These are phyloP conservation scores for Diaporthe amygdali DNA, from an alignment of 2,329 filamentous ascomycete species.

Conservation along the genomic window DNA sequence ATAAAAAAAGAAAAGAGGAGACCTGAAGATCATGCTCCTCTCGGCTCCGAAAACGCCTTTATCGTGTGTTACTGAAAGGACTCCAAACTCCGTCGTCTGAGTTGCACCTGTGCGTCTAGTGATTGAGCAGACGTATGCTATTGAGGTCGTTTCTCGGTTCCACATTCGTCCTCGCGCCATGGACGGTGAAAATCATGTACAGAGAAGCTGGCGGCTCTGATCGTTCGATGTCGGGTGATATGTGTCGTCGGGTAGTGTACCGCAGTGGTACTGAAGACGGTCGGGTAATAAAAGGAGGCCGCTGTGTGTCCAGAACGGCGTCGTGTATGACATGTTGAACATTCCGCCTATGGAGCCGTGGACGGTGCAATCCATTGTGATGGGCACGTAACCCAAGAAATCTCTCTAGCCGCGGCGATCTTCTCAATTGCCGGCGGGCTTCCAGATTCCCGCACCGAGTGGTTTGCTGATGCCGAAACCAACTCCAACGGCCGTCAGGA, in stretches of 20 bases:
- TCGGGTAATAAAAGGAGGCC: not conserved
- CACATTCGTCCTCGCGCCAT: not conserved
- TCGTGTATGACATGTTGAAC: not conserved
- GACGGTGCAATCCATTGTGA: not conserved
- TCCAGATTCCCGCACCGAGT: conserved; percentile 64
- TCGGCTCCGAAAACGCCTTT: conserved; percentile 18
- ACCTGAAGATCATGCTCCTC: not conserved
- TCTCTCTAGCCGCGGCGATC: not conserved
- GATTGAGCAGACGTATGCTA: conserved; percentile 8
- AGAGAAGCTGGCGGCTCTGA: conserved; percentile 18
- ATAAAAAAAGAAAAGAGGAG: conserved; percentile 4
- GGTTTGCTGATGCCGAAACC: conserved; percentile 68
- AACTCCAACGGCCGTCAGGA: conserved; percentile 60
- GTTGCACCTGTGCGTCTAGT: conserved; percentile 17
- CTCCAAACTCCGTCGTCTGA: conserved; percentile 17
- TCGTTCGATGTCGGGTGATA: not conserved
- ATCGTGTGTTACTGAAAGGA: conserved; percentile 15
- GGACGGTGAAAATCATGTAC: conserved; percentile 15
- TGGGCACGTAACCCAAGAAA: not conserved
- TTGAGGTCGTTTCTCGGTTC: not conserved
- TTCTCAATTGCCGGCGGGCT: conserved; percentile 37
- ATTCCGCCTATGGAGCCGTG: not conserved
- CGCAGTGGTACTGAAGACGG: not conserved
- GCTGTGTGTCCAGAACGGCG: not conserved
- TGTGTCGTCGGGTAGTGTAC: not conserved